Base-by-base conservation (phyloP, 2,329 filamentous ascomycete species). In the Biscogniauxia sp. region DNA sequence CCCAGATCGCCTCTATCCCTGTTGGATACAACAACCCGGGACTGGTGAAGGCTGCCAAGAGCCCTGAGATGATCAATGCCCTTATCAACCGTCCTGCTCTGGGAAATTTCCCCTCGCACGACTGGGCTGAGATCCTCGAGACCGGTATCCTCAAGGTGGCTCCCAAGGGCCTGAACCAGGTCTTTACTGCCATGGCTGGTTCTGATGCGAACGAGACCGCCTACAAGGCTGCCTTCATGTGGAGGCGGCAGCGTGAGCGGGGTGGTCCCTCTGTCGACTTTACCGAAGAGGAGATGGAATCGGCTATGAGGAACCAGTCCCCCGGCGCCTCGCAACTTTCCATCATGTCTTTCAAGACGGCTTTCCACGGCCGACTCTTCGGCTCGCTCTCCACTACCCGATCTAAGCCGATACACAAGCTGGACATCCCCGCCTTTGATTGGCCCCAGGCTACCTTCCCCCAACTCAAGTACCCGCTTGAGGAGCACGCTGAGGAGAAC, bases 161-260 rank as follows among this genome's bases (percentile, higher is more conserved):
- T 0, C 93, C 93, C 61, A 89, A 89, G 74, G 93, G 93, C 37
- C 80, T 94, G 64, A 80, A 93, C 81, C 91, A 97, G 77, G 92
- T 97, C 69, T 96, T 96, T 80, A 97, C 93, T 19, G 92, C 89
- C 66, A 90, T 92, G 82, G 87, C 92, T 57, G 93, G 93, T 63
- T 96, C 92, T 20, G 93, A 97, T 72, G 93, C 93, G 77, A 97
- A 97, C 79, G 93, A 97, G 80, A 90, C 91, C 37, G 93, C 93
- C 51, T 97, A 92, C 85, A 97, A 97, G 80, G 93, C 93, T 8
- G 93, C 93, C 55, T 97, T 97, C 80, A 97, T 97, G 88, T 96
- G 89, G 84, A 88, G 89, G 72, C 88, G 91, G 54, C 90, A 92
- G 76, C 83, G 87, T 65, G 86, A 95, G 78, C 91, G 93, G 63